Evolutionary conservation across 371 early-diverging fungal genomes (phyloP), one percentile per base, ranked within the genome.

Genomic region (Vairimorpha apis): DNA sequence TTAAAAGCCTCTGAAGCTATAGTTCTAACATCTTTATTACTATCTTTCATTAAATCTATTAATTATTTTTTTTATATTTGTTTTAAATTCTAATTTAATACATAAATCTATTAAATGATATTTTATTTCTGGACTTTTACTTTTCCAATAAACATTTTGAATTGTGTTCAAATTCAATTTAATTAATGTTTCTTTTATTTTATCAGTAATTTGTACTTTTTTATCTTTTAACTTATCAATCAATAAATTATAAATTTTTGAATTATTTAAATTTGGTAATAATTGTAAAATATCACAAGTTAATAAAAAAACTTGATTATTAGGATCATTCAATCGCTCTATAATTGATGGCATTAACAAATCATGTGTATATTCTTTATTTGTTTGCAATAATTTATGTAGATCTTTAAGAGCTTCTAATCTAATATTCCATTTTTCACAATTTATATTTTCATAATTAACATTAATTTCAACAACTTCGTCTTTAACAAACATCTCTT

Each of bases 71-170:
- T 53, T 58, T 58, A 30, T 33, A 44, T 59, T 32, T 44, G 41
- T 43, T 1, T 59, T 56, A 7, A 51, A n/a, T 47, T 33, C 12
- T 13, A 37, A 32, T 65, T 23, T 56, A 16, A 44, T 30, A 30
- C 44, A 56, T 10, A 55, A 53, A 10, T 65, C 66, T 27, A 72
- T 58, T 35, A 72, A 29, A 65, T 72, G 65, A 44, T 18, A 25
- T 66, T 67, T 69, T 21, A 77, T 44, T 44, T 72, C 64, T 10
- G 77, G 77, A 64, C 72, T 77, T 44, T 73, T 77, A 47, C 38
- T n/a, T 0, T 21, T 37, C 25, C 41, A 55, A 58, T 56, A 66
- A 51, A 53, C 41, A 10, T 56, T 30, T 21, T 45, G 43, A 33
- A 32, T 44, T 32, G 25, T 23, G 18, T 58, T 53, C 33, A 68